Percentiles rank a stretch among this genome's conserved stretches.
Conservation (phyloP, 306 rosid genomes). For the Erythrophleum fordii region DNA sequence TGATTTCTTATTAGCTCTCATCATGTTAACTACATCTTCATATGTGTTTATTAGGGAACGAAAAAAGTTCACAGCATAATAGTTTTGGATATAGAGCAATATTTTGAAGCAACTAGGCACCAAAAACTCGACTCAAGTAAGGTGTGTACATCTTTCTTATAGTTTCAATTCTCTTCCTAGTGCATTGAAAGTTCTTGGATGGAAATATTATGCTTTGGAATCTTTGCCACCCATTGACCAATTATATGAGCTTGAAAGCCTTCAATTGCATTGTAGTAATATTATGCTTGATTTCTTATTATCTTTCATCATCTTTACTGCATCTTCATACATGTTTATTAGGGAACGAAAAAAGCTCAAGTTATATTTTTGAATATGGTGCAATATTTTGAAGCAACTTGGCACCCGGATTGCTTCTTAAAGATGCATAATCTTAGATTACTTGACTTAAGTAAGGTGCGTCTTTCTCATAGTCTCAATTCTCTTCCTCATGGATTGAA, state of each 20-base stretch:
- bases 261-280: too few relatives aligned
- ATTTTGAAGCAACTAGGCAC: background rate
- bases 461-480: background rate
- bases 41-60: background rate
- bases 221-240: too few relatives aligned
- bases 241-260: too few relatives aligned
- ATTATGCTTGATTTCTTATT: background rate
- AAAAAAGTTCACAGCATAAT: background rate
- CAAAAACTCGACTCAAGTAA: background rate
- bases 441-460: background rate
- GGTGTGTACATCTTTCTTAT: background rate
- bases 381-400: background rate
- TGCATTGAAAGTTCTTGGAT: too few relatives aligned
- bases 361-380: background rate
- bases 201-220: too few relatives aligned
- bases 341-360: background rate
- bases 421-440: slow-evolving; percentile 20
- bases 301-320: background rate
- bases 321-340: background rate
- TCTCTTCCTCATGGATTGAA: slow-evolving; percentile 38
- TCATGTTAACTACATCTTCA: background rate
- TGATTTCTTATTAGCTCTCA: background rate
- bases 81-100: background rate
- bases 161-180: background rate
- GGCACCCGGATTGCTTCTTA: background rate